Percentiles rank a stretch among this genome's conserved stretches.
phyloP scores from a whole-genome alignment of 306 rosid species.

The Sophora flavescens region DNA sequence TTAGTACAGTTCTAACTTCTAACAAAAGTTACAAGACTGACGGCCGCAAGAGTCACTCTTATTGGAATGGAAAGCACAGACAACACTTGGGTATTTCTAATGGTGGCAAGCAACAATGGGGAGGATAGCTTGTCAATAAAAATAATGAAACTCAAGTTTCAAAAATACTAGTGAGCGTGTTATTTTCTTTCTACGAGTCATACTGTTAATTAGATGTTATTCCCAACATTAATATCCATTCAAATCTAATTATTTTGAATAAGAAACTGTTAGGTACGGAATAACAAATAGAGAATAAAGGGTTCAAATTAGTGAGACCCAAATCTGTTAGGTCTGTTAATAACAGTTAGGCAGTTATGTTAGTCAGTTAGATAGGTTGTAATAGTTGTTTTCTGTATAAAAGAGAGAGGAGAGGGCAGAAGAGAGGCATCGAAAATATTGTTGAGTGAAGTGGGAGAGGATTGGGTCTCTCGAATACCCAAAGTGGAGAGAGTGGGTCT shows the following conservation, averaged over 20 bases:
- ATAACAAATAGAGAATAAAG: too few species aligned
- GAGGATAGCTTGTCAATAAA: slow-evolving; percentile 11
- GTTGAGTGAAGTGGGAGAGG: too few species aligned
- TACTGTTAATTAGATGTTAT: slow-evolving; percentile 26
- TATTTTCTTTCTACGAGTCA: slow-evolving; percentile 15
- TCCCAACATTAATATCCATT: slow-evolving; percentile 19
- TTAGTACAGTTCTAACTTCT: slow-evolving; percentile 47
- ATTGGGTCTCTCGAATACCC: too few species aligned
- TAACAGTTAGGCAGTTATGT: too few species aligned
- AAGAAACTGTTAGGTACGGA: too few species aligned
- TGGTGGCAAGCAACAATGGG: slow-evolving; percentile 34
- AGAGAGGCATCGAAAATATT: too few species aligned
- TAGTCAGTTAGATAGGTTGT: too few species aligned
- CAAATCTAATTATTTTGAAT: slow-evolving; percentile 28
- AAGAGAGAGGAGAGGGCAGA: too few species aligned
- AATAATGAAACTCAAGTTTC: slow-evolving; percentile 38
- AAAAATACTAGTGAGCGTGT: slow-evolving; percentile 8
- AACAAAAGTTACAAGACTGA: slow-evolving; percentile 39
- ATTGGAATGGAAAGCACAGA: slow-evolving; percentile 22
- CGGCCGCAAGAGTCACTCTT: slow-evolving; percentile 17
- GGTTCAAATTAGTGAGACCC: too few species aligned
- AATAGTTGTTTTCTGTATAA: too few species aligned
- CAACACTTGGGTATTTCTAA: slow-evolving; percentile 28
- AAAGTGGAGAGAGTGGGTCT: too few species aligned
- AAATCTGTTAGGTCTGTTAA: too few species aligned